These are phyloP conservation scores for Friedmanniomyces endolithicus DNA, from an alignment of 495 filamentous ascomycete species.

Conservation along the genomic window DNA sequence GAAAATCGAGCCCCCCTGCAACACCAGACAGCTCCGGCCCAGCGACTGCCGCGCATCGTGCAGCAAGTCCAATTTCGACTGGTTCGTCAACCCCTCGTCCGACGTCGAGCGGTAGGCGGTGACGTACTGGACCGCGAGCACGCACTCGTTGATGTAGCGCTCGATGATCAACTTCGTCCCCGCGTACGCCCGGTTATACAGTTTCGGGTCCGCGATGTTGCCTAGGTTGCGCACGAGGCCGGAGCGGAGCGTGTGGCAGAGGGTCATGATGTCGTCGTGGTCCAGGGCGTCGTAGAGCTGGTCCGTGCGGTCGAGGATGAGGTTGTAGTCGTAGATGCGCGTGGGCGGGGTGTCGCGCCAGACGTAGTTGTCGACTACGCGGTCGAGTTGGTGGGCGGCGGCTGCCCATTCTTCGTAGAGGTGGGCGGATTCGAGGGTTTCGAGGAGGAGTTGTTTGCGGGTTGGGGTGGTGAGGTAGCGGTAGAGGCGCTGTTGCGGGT, in stretches of 20 bases:
- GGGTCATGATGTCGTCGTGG: constrained; percentile 56
- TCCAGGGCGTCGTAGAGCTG: constrained; percentile 63
- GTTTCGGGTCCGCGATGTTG: constrained; percentile 71
- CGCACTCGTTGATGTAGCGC: constrained; percentile 77
- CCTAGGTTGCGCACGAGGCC: constrained; percentile 84
- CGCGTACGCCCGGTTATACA: constrained; percentile 76
- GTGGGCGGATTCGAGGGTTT: constrained; percentile 48
- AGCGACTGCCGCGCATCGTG: constrained; percentile 87
- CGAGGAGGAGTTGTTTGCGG: constrained; percentile 41
- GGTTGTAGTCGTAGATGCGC: constrained; percentile 75
- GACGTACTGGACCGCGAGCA: constrained; percentile 66
- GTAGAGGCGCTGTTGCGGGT: constrained; percentile 38
- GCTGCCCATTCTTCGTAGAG: constrained; percentile 76
- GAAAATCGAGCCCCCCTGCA: constrained; percentile 88
- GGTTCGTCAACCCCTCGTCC: constrained; percentile 50
- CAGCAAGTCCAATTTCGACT: constrained; percentile 75
- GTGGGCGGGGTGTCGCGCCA: constrained; percentile 79
- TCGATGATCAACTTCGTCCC: constrained; percentile 86
- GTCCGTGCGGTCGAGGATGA: constrained; percentile 67
- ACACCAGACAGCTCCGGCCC: constrained; percentile 70
- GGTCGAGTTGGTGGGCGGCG: constrained; percentile 66
- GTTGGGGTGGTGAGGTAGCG: constrained; percentile 34
- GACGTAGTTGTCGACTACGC: constrained; percentile 56
- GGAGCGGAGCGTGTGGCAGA: constrained; percentile 70
- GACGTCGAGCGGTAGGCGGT: constrained; percentile 47